Conservation (phyloP, 2,329 filamentous ascomycete species). For the Scopulariopsis brevicaulis region DNA sequence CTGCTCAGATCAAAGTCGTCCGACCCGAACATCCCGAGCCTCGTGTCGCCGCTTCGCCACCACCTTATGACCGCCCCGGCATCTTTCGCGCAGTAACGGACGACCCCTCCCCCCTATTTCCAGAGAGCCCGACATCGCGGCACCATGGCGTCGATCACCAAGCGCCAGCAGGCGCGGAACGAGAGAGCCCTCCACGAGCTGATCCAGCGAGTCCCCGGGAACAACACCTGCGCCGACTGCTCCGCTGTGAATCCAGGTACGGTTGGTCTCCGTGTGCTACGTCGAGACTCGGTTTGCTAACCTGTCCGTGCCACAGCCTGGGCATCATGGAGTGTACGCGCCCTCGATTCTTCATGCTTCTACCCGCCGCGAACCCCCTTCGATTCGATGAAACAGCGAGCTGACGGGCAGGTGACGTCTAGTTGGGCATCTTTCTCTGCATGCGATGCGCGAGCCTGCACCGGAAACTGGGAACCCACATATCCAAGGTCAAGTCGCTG, state of each 20-base stretch:
- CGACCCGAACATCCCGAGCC: neutral
- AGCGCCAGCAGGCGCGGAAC: slow-evolving; percentile 96
- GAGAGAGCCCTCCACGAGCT: slow-evolving; percentile 86
- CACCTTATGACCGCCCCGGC: neutral
- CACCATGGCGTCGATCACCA: slow-evolving; percentile 63
- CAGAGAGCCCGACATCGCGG: neutral
- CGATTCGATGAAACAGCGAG: neutral
- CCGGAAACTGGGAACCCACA: slow-evolving; percentile 92
- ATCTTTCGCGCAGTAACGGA: neutral
- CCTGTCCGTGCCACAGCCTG: slow-evolving; percentile 49
- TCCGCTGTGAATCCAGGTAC: slow-evolving; percentile 79
- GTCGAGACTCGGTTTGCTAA: neutral
- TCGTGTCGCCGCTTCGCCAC: neutral
- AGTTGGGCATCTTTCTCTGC: slow-evolving; percentile 93
- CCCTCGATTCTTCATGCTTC: slow-evolving; percentile 1
- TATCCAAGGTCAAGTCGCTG: slow-evolving; percentile 96
- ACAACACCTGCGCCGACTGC: slow-evolving; percentile 92
- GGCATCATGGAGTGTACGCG: slow-evolving; percentile 90
- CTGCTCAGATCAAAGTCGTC: neutral
- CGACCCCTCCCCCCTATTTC: neutral
- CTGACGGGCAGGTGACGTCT: slow-evolving; percentile 2
- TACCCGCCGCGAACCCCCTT: neutral
- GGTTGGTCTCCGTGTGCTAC: slow-evolving; percentile 3
- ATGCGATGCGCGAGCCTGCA: slow-evolving; percentile 95
- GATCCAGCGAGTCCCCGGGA: slow-evolving; percentile 71